Conservation (phyloP, 257 asterid species). For the Nyctanthes arbortristis region DNA sequence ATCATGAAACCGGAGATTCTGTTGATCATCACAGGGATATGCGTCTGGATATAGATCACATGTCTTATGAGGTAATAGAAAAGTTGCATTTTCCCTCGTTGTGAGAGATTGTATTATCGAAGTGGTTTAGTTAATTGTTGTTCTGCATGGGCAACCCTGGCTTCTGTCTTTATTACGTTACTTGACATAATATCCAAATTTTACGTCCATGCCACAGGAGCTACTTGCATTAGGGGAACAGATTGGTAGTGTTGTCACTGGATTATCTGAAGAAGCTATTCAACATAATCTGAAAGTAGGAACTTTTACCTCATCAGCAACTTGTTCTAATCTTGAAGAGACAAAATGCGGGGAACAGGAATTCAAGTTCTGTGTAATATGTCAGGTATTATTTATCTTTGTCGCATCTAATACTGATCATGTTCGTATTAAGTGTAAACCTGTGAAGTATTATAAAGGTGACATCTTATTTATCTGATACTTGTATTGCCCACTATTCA, state of each 20-base stretch:
- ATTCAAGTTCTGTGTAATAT: constrained; percentile 66
- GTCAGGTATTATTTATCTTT: constrained; percentile 56
- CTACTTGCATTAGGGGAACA: constrained; percentile 88
- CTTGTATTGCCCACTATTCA: background rate
- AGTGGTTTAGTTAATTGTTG: background rate
- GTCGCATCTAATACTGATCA: background rate
- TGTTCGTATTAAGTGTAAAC: too few species aligned
- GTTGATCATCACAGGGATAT: constrained; percentile 73
- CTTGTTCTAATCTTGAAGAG: constrained; percentile 37
- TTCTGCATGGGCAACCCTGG: too few species aligned
- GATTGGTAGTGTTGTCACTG: constrained; percentile 78
- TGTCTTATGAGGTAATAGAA: constrained; percentile 71
- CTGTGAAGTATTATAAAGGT: background rate
- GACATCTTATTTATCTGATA: background rate
- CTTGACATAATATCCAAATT: too few species aligned
- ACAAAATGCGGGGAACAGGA: constrained; percentile 39
- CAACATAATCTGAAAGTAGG: constrained; percentile 49
- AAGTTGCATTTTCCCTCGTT: background rate
- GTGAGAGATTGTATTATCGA: background rate
- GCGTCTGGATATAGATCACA: constrained; percentile 55
- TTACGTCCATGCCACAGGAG: too few species aligned
- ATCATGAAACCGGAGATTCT: constrained; percentile 49
- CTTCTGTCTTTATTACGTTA: too few species aligned
- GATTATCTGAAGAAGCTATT: constrained; percentile 59
- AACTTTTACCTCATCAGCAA: constrained; percentile 40